phyloP scores from a whole-genome alignment of 2,329 filamentous ascomycete genomes.

The Clonostachys chloroleuca region DNA sequence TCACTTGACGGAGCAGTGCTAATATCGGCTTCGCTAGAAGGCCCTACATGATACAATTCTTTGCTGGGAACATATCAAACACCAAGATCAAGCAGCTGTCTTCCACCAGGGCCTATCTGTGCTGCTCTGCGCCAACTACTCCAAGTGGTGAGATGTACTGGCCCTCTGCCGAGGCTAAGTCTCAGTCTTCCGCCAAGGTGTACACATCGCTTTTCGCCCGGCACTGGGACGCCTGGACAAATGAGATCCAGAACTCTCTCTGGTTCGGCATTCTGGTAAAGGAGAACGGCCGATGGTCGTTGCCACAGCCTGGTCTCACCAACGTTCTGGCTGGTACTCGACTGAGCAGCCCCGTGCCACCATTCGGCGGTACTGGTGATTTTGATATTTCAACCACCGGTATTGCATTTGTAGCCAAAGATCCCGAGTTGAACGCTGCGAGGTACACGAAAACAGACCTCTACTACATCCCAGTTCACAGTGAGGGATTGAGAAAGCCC shows the following conservation, averaged over 20 bases:
- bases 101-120: constrained; percentile 46
- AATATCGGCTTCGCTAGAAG: constrained; percentile 4
- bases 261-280: constrained; percentile 64
- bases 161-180: constrained; percentile 53
- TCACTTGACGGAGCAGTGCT: no score
- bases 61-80: constrained; percentile 52
- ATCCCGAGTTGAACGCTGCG: constrained; percentile 65
- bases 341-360: constrained; percentile 65
- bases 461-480: constrained; percentile 63
- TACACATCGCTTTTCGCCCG: constrained; percentile 75
- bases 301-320: constrained; percentile 40
- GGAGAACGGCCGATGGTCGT: constrained; percentile 29
- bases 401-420: constrained; percentile 71
- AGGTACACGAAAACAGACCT: constrained; percentile 79
- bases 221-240: constrained; percentile 78
- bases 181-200: constrained; percentile 60
- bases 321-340: constrained; percentile 60
- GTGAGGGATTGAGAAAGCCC: constrained; percentile 35
- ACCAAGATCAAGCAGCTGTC: constrained; percentile 51
- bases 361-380: constrained; percentile 76
- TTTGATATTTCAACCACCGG: constrained; percentile 69
- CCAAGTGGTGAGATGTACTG: constrained; percentile 68
- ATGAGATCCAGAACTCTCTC: constrained; percentile 64
- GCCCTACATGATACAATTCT: constrained; percentile 37
- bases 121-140: constrained; percentile 60